phyloP scores from a whole-genome alignment of 169 alveolate genomes.

The Plasmodium fragile region DNA sequence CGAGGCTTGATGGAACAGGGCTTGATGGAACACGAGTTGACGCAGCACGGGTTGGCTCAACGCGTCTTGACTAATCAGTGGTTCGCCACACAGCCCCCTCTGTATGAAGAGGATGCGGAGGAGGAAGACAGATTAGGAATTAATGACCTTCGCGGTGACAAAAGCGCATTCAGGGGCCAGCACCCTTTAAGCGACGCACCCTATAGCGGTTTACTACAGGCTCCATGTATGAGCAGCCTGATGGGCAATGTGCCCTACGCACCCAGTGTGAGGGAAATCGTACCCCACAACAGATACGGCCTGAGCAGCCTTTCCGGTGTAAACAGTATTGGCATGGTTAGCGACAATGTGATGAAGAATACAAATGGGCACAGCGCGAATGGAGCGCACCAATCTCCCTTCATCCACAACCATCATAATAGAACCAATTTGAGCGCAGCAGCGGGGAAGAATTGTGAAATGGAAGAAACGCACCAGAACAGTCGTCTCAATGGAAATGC shows the following conservation, averaged over 20 bases:
- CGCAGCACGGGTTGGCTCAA: background rate
- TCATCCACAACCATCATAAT: background rate
- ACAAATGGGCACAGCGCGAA: background rate
- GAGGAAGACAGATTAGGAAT: background rate
- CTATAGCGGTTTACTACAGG: background rate
- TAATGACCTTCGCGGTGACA: background rate
- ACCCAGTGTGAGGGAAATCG: background rate
- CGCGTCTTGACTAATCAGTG: background rate
- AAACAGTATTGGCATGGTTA: background rate
- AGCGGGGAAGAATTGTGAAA: background rate
- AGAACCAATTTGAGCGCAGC: background rate
- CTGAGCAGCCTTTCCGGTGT: background rate
- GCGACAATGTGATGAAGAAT: background rate
- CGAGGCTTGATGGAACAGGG: background rate
- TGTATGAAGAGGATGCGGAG: background rate
- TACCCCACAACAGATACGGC: background rate
- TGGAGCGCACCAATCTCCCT: background rate
- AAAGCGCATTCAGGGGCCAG: background rate
- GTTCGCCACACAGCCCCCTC: background rate
- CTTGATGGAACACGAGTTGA: background rate
- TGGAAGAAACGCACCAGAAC: background rate
- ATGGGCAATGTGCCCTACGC: background rate
- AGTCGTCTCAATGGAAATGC: background rate
- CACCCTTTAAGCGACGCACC: background rate
- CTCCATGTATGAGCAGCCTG: background rate